Base-by-base conservation (phyloP, 148 eudicot species). In the Vaccinium corymbosum region DNA sequence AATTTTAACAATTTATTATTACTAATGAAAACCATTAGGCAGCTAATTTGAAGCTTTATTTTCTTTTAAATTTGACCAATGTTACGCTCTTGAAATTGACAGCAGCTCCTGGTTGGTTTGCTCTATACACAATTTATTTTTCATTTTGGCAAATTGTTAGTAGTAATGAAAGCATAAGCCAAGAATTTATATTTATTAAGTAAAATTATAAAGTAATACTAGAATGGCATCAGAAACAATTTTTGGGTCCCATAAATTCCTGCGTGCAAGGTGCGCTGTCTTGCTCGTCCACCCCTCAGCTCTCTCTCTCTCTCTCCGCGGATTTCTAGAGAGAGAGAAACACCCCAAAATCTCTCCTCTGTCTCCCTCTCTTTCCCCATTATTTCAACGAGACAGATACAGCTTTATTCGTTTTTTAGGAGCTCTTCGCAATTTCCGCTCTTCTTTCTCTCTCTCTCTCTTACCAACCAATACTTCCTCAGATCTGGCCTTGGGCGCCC, bases 221-320 rank as follows among this genome's bases (percentile, higher is more conserved):
- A 35, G 50, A 46, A 9, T 46, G 20, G 27, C 77, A 38, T 46
- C 27, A 42, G 50, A 75, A 75, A 74, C 15, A 42, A 75, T 75
- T 48, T 75, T 22, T 9, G 1, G 57, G 3, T 76, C n/a, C 80
- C 89, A 79, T 16, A 46, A 85, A 83, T 85, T 55, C 42, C 80
- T 85, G 81, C 91, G 87, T 83, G 86, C 49, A 81, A 78, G 88
- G 83, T 89, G 89, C 85, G 91, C 88, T 87, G 91, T 87, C 91
- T 81, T 53, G 19, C 42, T 82, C 85, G 46, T 64, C 50, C 53
- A n/a, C 84, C 64, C 29, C 32, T 66, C 80, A 13, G 25, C 68
- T 49, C 51, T 72, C 81, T 84, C 49, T 72, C 81, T 84, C 62
- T 55, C 29, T 78, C 81, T 82, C 84, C 76, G 32, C 80, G 32